Base-by-base conservation (phyloP, 176 grass and related monocot species). In the Aechmea fasciata region DNA sequence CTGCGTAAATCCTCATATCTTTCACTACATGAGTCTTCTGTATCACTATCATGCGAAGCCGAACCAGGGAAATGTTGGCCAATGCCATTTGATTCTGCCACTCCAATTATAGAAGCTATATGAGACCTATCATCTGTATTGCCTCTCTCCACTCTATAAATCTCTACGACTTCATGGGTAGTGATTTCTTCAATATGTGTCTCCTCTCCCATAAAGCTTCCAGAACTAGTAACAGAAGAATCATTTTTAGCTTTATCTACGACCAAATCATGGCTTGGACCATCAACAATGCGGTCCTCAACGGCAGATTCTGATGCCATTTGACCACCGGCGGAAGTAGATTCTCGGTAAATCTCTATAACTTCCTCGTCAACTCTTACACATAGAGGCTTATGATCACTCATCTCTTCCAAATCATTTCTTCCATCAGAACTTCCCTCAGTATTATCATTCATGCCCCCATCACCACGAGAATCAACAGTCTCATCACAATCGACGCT, bases 301-400 rank as follows among this genome's bases (percentile, higher is more conserved):
- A 57, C 55, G 59, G 71, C 28, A 85, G 23, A 78, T 49, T 79
- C 68, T 53, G 75, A 70, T 49, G 65, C 76, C 71, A 47, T 13
- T 13, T 66, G 75, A 59, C 65, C 68, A 28, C 49, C 47, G 15
- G 68, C 71, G 71, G 74, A 67, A 18, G 47, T 74, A 66, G 52
- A 50, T 25, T 11, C 63, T 9, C 33, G 51, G 64, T 68, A 69
- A 63, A 85, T 77, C 67, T 76, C 82, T 78, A 81, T 57, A 50
- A 80, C 50, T 65, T 92, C 85, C 77, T 92, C 49, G 20, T 50
- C 23, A 13, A 75, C 76, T 63, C 13, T 61, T 68, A 70, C 82
- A 64, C 67, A 65, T 72, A 79, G 71, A 57, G 47, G 51, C 49
- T 57, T 75, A 3, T 53, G 23, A 22, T 64, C 53, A 14, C 48